Percentiles rank a stretch among this genome's conserved stretches.
Conservation (phyloP, 139 green algal species). For the Chara braunii region DNA sequence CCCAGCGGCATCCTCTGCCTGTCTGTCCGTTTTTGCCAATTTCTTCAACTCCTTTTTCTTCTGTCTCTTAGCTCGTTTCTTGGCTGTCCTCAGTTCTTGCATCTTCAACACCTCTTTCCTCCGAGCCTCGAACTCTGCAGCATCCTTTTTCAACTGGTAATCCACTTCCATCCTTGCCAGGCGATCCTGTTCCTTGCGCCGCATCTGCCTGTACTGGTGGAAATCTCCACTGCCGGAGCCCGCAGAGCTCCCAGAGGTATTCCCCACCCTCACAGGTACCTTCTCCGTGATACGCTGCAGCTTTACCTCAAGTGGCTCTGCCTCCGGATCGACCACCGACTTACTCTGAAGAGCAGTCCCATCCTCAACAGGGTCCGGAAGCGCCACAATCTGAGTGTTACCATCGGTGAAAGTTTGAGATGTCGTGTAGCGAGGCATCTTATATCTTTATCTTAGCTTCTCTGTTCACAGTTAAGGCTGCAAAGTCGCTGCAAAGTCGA, state of each 20-base stretch:
- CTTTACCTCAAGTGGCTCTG: conserved; percentile 32
- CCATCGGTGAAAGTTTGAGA: conserved; percentile 39
- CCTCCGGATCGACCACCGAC: background rate
- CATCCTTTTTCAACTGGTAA: conserved; percentile 32
- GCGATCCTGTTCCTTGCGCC: conserved; percentile 35
- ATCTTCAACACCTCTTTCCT: conserved; percentile 21
- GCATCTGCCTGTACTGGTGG: conserved; percentile 39
- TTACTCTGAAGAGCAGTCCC: background rate
- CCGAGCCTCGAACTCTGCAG: conserved; percentile 14
- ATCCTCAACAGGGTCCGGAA: conserved; percentile 7
- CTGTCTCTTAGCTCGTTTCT: conserved; percentile 38
- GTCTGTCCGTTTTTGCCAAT: no score
- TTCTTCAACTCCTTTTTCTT: conserved; percentile 45
- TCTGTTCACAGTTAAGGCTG: no score
- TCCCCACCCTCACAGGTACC: conserved; percentile 21
- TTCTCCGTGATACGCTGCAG: conserved; percentile 22
- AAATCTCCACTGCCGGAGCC: conserved; percentile 35
- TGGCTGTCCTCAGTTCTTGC: conserved; percentile 32
- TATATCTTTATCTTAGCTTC: no score
- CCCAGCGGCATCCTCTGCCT: no score
- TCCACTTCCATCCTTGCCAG: conserved; percentile 36
- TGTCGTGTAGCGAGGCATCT: conserved; percentile 37
- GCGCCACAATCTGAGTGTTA: conserved; percentile 38
- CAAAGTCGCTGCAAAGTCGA: no score
- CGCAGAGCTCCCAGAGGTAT: conserved; percentile 32